Conservation (phyloP, 106 monocot species). For the Platanthera zijinensis region DNA sequence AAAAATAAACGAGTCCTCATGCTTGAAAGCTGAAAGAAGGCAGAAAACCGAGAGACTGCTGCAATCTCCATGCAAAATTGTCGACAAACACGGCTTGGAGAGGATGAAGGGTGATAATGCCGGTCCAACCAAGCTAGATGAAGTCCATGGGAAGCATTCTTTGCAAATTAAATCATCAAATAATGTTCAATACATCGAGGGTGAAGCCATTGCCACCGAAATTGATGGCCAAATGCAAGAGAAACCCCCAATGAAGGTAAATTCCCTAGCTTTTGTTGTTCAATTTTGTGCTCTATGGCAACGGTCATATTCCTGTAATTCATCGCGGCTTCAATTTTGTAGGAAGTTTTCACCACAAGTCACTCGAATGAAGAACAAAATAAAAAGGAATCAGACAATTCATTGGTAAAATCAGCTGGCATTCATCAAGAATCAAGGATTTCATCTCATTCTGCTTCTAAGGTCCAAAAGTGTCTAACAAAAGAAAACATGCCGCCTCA, state of each 20-base stretch:
- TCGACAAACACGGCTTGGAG: not conserved
- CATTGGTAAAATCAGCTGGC: too few relatives aligned
- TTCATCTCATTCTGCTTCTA: not conserved
- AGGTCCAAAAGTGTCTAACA: not conserved
- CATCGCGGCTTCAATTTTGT: not conserved
- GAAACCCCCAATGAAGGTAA: not conserved
- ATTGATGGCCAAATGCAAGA: not conserved
- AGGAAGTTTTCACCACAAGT: too few relatives aligned
- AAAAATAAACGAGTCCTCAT: too few relatives aligned
- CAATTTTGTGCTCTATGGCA: not conserved
- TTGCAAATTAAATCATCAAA: not conserved
- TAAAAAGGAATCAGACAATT: too few relatives aligned
- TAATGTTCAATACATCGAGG: not conserved
- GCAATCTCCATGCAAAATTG: not conserved
- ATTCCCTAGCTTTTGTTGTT: not conserved
- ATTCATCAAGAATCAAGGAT: not conserved
- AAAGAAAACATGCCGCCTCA: not conserved
- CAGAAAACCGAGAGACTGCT: slow-evolving; percentile 8
- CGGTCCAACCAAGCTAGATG: too few relatives aligned
- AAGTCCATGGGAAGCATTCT: too few relatives aligned
- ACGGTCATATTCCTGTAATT: not conserved
- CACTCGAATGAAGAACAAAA: too few relatives aligned
- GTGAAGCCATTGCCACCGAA: not conserved
- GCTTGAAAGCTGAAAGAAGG: not conserved
- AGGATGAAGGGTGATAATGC: not conserved